Base-by-base conservation (phyloP, 352 stramenopile species). In the Sclerospora graminicola region DNA sequence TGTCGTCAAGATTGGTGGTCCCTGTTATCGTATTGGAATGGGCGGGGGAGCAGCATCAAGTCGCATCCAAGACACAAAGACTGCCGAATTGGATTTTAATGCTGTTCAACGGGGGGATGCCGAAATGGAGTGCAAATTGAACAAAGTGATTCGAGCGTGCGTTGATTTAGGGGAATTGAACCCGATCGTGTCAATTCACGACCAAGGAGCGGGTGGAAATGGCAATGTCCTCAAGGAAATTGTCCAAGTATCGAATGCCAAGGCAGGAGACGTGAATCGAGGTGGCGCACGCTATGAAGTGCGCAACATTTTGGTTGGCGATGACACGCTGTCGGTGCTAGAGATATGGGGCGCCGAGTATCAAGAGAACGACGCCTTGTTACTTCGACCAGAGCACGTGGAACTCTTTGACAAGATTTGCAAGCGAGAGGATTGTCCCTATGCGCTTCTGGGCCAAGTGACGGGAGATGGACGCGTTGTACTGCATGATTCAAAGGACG, bases 221-320 rank as follows among this genome's bases (percentile, higher is more conserved):
- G 96, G 96, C 32, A 99, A 99, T 71, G 96, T 99, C 35, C 74
- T 99, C 30, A 99, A 99, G 69, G 95, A 99, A 72, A 99, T 99
- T 68, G 94, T 98, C 9, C 94, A 98, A 59, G 66, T 83, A 31
- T 74, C 71, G 15, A 61, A 79, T 51, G 68, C 67, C 20, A 73
- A 84, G 53, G 89, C 93, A 7, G 79, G 85, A 2, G 95, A 96
- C 48, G 91, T 84, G 16, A 85, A 90, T 57, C 66, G 71, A 16
- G 80, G 80, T 44, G 80, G 80, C 36, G 80, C 80, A 14, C 70
- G 72, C 11, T 98, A 99, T 62, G 93, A 99, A 53, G 89, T 99
- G 51, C 80, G 95, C 24, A 94, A 98, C 61, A 92, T 98, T 4
- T 78, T 97, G 19, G 67, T 98, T 27, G 97, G 97, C 6, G 97